phyloP scores from a whole-genome alignment of 208 protist genomes.

The Leishmania turanica region DNA sequence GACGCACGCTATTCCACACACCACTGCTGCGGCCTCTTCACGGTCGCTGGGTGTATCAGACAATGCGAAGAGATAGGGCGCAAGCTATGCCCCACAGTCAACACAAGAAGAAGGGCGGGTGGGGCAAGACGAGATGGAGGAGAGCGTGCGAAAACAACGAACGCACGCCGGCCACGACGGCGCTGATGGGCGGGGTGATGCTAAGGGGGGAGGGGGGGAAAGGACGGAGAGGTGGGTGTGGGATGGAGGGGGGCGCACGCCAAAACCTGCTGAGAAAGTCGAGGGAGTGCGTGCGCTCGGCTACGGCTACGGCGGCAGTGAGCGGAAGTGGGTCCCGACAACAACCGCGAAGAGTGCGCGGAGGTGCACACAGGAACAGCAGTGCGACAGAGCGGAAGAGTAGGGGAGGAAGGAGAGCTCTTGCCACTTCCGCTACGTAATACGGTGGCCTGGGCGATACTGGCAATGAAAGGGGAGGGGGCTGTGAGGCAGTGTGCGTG shows the following conservation, averaged over 20 bases:
- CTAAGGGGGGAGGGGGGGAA: neutral
- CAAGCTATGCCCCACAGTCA: neutral
- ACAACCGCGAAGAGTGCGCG: neutral
- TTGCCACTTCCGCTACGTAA: neutral
- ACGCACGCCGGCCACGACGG: neutral
- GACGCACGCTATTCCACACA: neutral
- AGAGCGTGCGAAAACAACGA: neutral
- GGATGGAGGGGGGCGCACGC: neutral
- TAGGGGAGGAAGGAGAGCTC: neutral
- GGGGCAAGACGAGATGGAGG: neutral
- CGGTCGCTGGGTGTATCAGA: neutral
- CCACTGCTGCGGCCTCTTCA: neutral
- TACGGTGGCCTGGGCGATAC: neutral
- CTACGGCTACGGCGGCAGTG: neutral
- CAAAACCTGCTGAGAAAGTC: neutral
- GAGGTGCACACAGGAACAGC: neutral
- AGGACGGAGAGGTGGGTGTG: neutral
- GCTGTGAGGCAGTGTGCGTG: neutral
- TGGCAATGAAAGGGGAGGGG: neutral
- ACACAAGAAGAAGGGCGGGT: no score
- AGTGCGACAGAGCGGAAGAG: neutral
- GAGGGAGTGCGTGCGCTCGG: neutral
- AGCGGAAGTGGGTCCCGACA: neutral
- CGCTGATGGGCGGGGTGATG: neutral
- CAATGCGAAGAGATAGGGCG: neutral